Conservation (phyloP, 1,139 yeast species). For the Taphrina betulina region DNA sequence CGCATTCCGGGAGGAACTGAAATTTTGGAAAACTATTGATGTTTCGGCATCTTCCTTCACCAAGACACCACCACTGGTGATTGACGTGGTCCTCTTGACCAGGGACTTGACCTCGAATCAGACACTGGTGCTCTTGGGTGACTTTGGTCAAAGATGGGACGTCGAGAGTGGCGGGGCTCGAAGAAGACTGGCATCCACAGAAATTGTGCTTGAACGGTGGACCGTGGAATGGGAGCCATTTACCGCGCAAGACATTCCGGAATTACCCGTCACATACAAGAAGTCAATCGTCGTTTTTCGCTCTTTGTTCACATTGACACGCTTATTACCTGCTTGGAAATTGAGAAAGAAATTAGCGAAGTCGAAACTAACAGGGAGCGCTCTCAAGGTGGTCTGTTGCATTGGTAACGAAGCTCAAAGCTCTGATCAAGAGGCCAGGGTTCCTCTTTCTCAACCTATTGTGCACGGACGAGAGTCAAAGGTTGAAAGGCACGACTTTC, state of each 20-base stretch:
- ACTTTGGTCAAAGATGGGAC: slow-evolving; percentile 51
- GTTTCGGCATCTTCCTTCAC: slow-evolving; percentile 35
- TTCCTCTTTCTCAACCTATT: background rate
- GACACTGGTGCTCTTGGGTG: slow-evolving; percentile 59
- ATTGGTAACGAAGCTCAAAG: slow-evolving; percentile 42
- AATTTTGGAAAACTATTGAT: slow-evolving; percentile 56
- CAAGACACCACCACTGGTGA: slow-evolving; percentile 51
- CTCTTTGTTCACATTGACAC: slow-evolving; percentile 63
- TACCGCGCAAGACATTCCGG: slow-evolving; percentile 34
- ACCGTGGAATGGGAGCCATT: slow-evolving; percentile 67
- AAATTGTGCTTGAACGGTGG: slow-evolving; percentile 92
- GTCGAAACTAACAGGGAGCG: slow-evolving; percentile 47
- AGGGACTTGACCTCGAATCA: slow-evolving; percentile 61
- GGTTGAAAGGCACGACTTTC: slow-evolving; percentile 54
- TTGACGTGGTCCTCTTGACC: slow-evolving; percentile 79
- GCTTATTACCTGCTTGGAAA: slow-evolving; percentile 70
- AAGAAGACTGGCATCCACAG: slow-evolving; percentile 59
- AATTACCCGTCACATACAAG: slow-evolving; percentile 69
- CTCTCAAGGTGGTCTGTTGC: slow-evolving; percentile 56
- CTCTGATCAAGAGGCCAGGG: background rate
- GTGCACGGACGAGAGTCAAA: background rate
- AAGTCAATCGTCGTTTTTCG: slow-evolving; percentile 73
- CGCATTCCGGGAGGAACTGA: slow-evolving; percentile 56
- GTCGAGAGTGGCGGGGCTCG: slow-evolving; percentile 47
- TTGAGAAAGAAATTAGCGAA: slow-evolving; percentile 50